phyloP scores from a whole-genome alignment of 768 basidiomycete genomes.

The Boletus subparvulus region DNA sequence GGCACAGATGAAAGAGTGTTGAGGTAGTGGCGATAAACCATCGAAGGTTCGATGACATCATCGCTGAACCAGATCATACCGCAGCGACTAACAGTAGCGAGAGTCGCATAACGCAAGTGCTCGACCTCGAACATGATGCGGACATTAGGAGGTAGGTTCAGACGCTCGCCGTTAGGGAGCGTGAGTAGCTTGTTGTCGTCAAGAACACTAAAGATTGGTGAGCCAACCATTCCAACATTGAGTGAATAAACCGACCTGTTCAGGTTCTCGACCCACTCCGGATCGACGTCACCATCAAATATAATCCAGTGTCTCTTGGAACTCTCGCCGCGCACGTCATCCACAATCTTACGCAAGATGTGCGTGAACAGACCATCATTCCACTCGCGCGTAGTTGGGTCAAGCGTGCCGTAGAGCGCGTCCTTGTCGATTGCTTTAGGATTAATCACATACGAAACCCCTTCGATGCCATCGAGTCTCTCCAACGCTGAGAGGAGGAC shows the following conservation, averaged over 20 bases:
- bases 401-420: conserved; percentile 93
- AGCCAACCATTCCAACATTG: background rate
- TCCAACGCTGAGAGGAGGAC: conserved; percentile 89
- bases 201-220: conserved; percentile 65
- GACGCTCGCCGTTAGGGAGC: conserved; percentile 95
- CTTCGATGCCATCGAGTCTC: conserved; percentile 87
- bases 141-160: conserved; percentile 94
- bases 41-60: conserved; percentile 84
- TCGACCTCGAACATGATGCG: conserved; percentile 99
- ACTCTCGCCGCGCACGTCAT: conserved; percentile 97
- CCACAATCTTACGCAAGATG: conserved; percentile 95
- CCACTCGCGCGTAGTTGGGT: conserved; percentile 98
- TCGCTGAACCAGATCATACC: conserved; percentile 99
- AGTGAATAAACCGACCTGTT: conserved; percentile 68
- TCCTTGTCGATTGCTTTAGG: conserved; percentile 99
- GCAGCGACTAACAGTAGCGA: conserved; percentile 98
- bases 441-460: conserved; percentile 94
- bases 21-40: conserved; percentile 92
- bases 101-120: conserved; percentile 93
- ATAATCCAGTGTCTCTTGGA: conserved; percentile 98
- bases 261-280: conserved; percentile 99
- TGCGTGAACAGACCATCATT: conserved; percentile 99
- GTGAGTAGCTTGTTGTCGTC: conserved; percentile 99
- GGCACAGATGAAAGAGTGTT: conserved; percentile 69
- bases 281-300: conserved; percentile 99